These are phyloP conservation scores for Botrytis cinerea DNA, from an alignment of 2,329 filamentous ascomycete species.

Conservation along the genomic window DNA sequence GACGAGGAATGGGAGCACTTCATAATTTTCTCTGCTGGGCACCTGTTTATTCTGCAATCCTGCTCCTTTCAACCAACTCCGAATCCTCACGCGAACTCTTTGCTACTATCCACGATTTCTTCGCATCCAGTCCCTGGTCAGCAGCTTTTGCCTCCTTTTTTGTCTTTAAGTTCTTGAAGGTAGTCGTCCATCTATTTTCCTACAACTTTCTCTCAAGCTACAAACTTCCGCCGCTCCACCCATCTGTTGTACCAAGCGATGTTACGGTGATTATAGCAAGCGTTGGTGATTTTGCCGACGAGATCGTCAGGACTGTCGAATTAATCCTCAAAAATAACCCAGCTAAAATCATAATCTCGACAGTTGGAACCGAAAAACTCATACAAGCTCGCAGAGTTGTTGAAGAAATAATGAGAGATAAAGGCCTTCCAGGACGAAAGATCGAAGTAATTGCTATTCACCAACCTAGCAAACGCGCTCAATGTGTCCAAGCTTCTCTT, in stretches of 20 bases:
- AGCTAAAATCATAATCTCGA: conserved; percentile 29
- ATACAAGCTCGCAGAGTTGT: background rate
- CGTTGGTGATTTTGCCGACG: conserved; percentile 28
- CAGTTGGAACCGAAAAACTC: conserved; percentile 25
- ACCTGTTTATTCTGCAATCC: background rate
- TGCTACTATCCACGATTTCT: background rate
- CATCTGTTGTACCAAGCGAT: conserved; percentile 26
- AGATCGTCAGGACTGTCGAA: conserved; percentile 26
- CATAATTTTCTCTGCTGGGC: background rate
- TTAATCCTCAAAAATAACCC: conserved; percentile 27
- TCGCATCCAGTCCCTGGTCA: background rate
- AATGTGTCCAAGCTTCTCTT: conserved; percentile 28
- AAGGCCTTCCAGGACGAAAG: background rate
- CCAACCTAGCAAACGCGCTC: conserved; percentile 28
- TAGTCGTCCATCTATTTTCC: conserved; percentile 30
- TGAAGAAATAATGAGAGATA: background rate
- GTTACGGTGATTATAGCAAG: conserved; percentile 35
- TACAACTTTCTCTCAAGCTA: conserved; percentile 24
- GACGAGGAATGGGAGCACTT: background rate
- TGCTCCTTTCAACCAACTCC: background rate
- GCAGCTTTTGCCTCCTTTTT: conserved; percentile 26
- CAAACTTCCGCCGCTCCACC: background rate
- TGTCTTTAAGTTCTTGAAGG: conserved; percentile 33
- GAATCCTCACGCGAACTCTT: background rate
- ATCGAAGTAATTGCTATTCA: conserved; percentile 19